These are phyloP conservation scores for Phytophthora tubulina DNA, from an alignment of 352 stramenopile species.

Conservation along the genomic window DNA sequence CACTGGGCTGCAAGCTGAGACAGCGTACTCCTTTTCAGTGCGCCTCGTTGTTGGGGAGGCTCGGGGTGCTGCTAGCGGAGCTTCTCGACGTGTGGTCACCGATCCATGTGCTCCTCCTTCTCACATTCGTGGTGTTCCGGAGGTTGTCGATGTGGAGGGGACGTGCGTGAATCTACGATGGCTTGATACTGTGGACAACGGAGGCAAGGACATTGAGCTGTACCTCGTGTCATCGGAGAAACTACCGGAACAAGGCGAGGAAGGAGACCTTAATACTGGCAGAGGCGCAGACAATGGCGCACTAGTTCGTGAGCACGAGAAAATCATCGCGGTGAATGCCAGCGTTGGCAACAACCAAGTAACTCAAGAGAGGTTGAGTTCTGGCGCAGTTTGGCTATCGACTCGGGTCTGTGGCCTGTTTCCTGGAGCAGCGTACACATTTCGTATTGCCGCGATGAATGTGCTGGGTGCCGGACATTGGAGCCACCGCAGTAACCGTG, in stretches of 20 bases:
- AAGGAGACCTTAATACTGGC: conserved; percentile 28
- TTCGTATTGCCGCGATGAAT: conserved; percentile 79
- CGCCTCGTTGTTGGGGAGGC: conserved; percentile 73
- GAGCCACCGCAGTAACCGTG: conserved; percentile 52
- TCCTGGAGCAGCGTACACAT: conserved; percentile 48
- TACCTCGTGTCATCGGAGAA: conserved; percentile 52
- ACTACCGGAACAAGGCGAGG: conserved; percentile 29
- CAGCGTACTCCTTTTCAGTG: conserved; percentile 75
- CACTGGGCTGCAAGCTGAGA: conserved; percentile 59
- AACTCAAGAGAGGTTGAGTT: conserved; percentile 19
- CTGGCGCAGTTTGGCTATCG: conserved; percentile 42
- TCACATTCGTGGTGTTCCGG: conserved; percentile 53
- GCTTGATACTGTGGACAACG: conserved; percentile 66
- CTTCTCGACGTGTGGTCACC: conserved; percentile 58
- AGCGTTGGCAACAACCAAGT: conserved; percentile 22
- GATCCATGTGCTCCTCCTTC: conserved; percentile 50
- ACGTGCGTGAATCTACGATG: conserved; percentile 65
- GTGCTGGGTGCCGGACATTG: conserved; percentile 60
- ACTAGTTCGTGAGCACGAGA: conserved; percentile 36
- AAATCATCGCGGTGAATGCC: conserved; percentile 39
- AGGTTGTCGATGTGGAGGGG: conserved; percentile 18
- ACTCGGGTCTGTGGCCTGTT: conserved; percentile 61
- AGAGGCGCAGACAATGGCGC: conserved; percentile 33
- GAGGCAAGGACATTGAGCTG: conserved; percentile 53
- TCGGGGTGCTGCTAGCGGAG: conserved; percentile 58